A percentile compares a stretch with the other conserved stretches of the same genome.
These are phyloP conservation scores for Pythium oligandrum DNA, from an alignment of 352 stramenopile genomes.

Conservation along the genomic window DNA sequence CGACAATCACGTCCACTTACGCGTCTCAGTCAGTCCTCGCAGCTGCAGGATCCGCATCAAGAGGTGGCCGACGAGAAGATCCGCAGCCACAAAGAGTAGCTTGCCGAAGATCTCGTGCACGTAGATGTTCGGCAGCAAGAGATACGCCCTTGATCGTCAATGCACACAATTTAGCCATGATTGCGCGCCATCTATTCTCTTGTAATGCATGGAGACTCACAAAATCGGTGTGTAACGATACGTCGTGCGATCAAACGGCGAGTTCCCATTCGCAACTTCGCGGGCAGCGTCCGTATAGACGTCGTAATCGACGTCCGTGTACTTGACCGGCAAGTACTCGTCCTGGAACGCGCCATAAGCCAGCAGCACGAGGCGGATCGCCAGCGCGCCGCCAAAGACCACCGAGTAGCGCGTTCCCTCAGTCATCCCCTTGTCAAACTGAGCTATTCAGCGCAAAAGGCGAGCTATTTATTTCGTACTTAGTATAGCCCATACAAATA, in stretches of 20 bases:
- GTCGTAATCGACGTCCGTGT: conserved; percentile 99
- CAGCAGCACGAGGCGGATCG: conserved; percentile 57
- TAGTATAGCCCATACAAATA: too few species aligned
- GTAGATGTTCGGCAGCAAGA: conserved; percentile 75
- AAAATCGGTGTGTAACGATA: conserved; percentile 99
- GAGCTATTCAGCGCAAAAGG: too few species aligned
- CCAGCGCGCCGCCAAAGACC: conserved; percentile 49
- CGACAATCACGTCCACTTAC: conserved; percentile 1
- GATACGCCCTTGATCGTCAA: conserved; percentile 36
- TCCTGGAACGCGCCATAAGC: conserved; percentile 79
- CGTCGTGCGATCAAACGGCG: conserved; percentile 95
- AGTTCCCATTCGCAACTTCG: conserved; percentile 82
- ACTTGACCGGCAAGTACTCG: conserved; percentile 83
- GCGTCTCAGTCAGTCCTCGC: conserved; percentile 43
- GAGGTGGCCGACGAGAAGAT: conserved; percentile 90
- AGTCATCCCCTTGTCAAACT: too few species aligned
- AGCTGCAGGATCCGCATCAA: conserved; percentile 84
- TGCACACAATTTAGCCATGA: too few species aligned
- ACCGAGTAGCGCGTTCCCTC: conserved; percentile 11
- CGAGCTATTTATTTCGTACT: too few species aligned
- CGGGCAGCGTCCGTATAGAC: conserved; percentile 97
- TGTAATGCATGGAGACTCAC: conserved; percentile 26
- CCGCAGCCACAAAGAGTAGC: conserved; percentile 93
- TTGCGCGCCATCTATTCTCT: not conserved
- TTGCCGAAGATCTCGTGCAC: conserved; percentile 88